Conservation (phyloP, 306 rosid genomes). For the barrel medic (Medicago truncatula) region MtrunA17r5.0-ANR NC_053046.1:34127001-34127500, state of each 20-base stretch:
- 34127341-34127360: background rate
- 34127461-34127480: too few species aligned
- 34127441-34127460: too few species aligned
- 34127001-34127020: background rate
- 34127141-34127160: background rate
- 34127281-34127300: background rate
- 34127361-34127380: background rate
- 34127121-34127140: background rate
- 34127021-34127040: slow-evolving; percentile 18
- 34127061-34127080: slow-evolving; percentile 6
- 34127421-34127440: too few species aligned
- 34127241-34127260: background rate
- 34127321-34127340: background rate
- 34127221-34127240: slow-evolving; percentile 1
- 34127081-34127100: background rate
- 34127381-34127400: background rate
- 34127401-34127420: background rate
- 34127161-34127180: background rate
- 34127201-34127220: background rate
- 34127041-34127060: background rate
- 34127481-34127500: background rate
- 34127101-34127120: background rate
- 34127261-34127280: background rate
- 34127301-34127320: background rate
- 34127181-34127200: background rate